Evolutionary conservation across 108 stramenopile genomes (phyloP), one percentile per base, ranked within the genome.

Genomic region (Seminavis robusta): DNA sequence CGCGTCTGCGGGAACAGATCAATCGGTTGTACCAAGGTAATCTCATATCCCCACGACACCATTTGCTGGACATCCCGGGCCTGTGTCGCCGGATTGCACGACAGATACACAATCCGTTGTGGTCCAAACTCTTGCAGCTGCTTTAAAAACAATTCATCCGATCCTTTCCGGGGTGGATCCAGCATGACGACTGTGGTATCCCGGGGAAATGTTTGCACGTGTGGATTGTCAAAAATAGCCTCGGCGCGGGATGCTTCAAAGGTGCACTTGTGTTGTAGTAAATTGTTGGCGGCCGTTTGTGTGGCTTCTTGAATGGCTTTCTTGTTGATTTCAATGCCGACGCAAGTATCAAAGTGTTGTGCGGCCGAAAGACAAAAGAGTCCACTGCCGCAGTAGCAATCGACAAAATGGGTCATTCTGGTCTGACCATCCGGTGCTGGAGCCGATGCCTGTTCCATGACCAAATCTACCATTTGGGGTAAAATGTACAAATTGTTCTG

Each of bases 361-460:
- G 92, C 74, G 1, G 88, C 90, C 5, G 74, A 77, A 13, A 98
- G 38, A 3, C 84, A 77, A 63, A 98, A 98, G 19, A 98, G 52
- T 17, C 98, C 98, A 1, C 88, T 89, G n/a, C 96, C 98, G 52
- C 98, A 98, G 52, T 98, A 98, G 34, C 95, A 94, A 32, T 98
- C 98, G 24, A 95, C 80, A 7, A 98, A 59, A 66, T 92, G 85
- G 4, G 79, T 83, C 59, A 74, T 79, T 33, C 29, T 20, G 0
- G 69, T 44, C 11, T 69, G 60, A 20, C 27, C 52, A 4, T 51
- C 39, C 5, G 28, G 32, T 13, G 33, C 38, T 25, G 17, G 23
- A 4, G n/a, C 42, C 2, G 49, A 31, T 24, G 90, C 82, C 17
- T 70, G 71, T 1, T 69, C 52, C 7, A 95, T 58, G 16, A 98